Evolutionary conservation across 192 early-diverging fungal species (phyloP).

Genomic region (Backusella sp.): DNA sequence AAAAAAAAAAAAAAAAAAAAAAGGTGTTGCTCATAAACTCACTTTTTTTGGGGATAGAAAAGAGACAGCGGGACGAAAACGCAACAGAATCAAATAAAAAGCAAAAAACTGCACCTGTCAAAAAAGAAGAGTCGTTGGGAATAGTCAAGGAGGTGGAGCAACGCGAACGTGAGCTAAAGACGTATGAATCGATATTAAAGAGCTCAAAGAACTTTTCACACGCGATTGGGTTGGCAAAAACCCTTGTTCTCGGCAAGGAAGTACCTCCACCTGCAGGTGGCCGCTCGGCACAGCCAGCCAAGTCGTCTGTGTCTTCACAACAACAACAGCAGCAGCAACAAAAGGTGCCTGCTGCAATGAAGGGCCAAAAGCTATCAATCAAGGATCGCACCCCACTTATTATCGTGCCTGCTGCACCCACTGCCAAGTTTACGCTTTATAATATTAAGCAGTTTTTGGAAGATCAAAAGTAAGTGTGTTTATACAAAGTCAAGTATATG

Average conservation of each 20-base stretch:
- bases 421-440: slow-evolving; percentile 82
- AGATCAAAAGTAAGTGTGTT: slow-evolving; percentile 61
- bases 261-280: background rate
- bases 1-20: background rate
- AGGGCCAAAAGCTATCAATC: slow-evolving; percentile 14
- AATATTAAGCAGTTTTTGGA: slow-evolving; percentile 85
- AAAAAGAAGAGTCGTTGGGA: slow-evolving; percentile 29
- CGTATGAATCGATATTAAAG: slow-evolving; percentile 41
- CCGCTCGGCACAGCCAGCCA: background rate
- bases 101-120: slow-evolving; percentile 35
- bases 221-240: background rate
- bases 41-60: background rate
- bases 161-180: slow-evolving; percentile 42
- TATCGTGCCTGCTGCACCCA: slow-evolving; percentile 85
- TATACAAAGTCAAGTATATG: background rate
- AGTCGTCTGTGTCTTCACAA: background rate
- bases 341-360: background rate
- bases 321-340: background rate
- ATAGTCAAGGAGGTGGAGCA: slow-evolving; percentile 37
- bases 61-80: background rate
- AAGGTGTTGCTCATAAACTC: too few species aligned
- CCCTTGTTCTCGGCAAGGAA: background rate
- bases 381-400: slow-evolving; percentile 74
- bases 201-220: slow-evolving; percentile 42
- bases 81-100: slow-evolving; percentile 26